Conservation (phyloP, 495 filamentous ascomycete genomes). For the Amphirosellinia nigrospora region DNA sequence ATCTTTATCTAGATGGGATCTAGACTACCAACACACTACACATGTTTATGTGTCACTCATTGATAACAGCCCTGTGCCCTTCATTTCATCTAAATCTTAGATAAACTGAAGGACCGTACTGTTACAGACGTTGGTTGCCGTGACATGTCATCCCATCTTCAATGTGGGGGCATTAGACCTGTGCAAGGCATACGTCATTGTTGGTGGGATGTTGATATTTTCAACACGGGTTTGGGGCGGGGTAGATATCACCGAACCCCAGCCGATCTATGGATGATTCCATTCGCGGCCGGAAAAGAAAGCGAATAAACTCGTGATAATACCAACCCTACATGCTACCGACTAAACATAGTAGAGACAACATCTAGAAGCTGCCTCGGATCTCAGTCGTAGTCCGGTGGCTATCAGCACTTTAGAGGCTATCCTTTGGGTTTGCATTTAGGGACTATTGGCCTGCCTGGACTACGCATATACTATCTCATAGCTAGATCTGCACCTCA, state of each 20-base stretch:
- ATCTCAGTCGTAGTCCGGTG: neutral
- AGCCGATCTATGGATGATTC: slow-evolving; percentile 11
- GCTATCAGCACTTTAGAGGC: neutral
- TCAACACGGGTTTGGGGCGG: slow-evolving; percentile 12
- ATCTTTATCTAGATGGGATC: neutral
- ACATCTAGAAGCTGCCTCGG: neutral
- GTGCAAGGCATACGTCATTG: slow-evolving; percentile 22
- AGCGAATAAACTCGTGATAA: neutral
- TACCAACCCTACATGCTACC: neutral
- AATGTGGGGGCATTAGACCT: neutral
- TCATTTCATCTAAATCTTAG: neutral
- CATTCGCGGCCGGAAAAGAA: neutral
- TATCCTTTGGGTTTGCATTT: neutral
- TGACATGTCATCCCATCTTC: slow-evolving; percentile 6
- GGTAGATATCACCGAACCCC: slow-evolving; percentile 8
- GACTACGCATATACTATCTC: neutral
- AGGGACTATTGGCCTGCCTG: neutral
- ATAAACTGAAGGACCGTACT: neutral
- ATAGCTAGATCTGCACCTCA: slow-evolving; percentile 14
- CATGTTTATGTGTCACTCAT: neutral
- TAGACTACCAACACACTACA: neutral
- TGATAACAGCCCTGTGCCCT: neutral
- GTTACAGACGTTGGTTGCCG: neutral
- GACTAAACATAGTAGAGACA: neutral
- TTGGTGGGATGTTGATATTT: slow-evolving; percentile 18